Evolutionary conservation across 805 yeast species (phyloP), one percentile per base, ranked within the genome.

Genomic region (Cyberlindnera mrakii): DNA sequence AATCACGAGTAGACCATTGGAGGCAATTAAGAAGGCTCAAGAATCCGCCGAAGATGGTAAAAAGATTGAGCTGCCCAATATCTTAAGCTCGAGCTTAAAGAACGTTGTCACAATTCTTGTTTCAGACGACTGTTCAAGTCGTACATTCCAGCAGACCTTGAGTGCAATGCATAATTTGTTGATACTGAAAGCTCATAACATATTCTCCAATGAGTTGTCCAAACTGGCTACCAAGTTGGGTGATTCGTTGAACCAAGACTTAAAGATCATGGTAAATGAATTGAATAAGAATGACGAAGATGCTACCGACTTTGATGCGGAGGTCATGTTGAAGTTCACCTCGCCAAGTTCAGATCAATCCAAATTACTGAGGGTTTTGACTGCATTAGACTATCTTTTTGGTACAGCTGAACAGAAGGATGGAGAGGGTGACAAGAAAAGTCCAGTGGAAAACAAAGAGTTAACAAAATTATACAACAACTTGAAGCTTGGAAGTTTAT

Each of bases 271-370:
- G 45, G 45, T 46, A 6, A 30, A 20, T 1, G 37, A 44, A 8
- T 27, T 50, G 32, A 33, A 40, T 13, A 23, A 25, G 23, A 40
- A 43, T 19, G 49, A 45, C 18, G 40, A 29, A 33, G 67, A 60
- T 30, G 70, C 68, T 4, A 68, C 68, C 23, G 78, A 75, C 23
- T 68, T 78, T 25, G 76, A 74, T 37, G 71, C 75, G 18, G 77
- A 74, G 20, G 65, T 79, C 3, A 69, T 89, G 46, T 65, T 76
- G 23, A 78, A 77, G 52, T 86, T 90, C 56, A 85, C 93, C 3
- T 76, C 87, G 0, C 77, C 89, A 1, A 78, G 85, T 34, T 85
- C 96, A 0, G 89, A 85, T 47, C 98, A 93, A 59, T 85, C 96
- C 7, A 89, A 88, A 55, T 64, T 93, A n/a, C 67, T 91, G 42